Base-by-base conservation (phyloP, 495 filamentous ascomycete genomes). In the Penicillium coffeae region DNA sequence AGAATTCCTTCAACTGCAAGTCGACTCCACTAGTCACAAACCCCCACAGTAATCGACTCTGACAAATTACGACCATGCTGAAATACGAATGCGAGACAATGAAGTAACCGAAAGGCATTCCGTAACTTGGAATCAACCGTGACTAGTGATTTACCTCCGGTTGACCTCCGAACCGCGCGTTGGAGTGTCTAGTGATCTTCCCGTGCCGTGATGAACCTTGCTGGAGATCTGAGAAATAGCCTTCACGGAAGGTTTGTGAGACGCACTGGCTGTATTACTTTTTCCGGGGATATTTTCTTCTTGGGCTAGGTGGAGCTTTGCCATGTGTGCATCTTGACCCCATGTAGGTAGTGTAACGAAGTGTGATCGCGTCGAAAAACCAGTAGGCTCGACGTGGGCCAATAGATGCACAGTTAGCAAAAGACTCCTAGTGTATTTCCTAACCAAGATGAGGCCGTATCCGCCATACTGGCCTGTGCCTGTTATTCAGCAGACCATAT, bases 311-410 rank as follows among this genome's bases (percentile, higher is more conserved):
- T 58, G 50, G 50, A 51, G 36, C 32, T 38, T 44, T 14, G 50
- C 50, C 50, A 54, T 58, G 51, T 54, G 55, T 45, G 46, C 45
- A 40, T 45, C 45, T 39, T 57, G 20, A 39, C 38, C 40, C 43
- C 41, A 45, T 27, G 16, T 20, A 48, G 48, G 54, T 48, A 47
- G 51, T 59, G 55, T 55, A 55, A 59, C 55, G 21, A 45, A 34
- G 45, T 41, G 27, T 30, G n/a, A 14, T 38, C 18, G 14, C 12
- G 10, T 22, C 22, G 14, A 30, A 15, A 51, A 39, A 46, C 37
- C 45, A 22, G 44, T 49, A 41, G 46, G 36, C 10, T 50, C 20
- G 7, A 30, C 14, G 20, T 50, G 47, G 42, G 34, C 43, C 46
- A 43, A 53, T 47, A 18, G 19, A 47, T 53, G 40, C 51, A 21